phyloP scores from a whole-genome alignment of 1,139 yeast species.

The Protomyces macrosporus region DNA sequence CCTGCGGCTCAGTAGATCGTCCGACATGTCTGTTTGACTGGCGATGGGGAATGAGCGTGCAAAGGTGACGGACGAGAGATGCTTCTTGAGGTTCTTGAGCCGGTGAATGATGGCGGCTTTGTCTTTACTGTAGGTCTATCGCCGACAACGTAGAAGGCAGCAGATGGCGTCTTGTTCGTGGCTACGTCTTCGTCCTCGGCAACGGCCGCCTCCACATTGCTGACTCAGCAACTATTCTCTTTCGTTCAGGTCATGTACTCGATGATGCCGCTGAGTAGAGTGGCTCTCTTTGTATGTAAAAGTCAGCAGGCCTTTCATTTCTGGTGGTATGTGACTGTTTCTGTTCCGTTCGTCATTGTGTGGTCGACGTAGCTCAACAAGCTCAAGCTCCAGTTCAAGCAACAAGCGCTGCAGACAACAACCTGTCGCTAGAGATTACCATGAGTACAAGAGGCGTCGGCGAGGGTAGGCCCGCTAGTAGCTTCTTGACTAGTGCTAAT shows the following conservation, averaged over 20 bases:
- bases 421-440: background rate
- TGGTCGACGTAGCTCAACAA: no score
- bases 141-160: no score
- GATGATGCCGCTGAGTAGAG: no score
- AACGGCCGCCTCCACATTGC: background rate
- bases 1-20: background rate
- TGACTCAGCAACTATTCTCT: background rate
- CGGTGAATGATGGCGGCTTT: background rate
- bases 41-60: background rate
- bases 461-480: background rate
- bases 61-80: background rate
- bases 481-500: background rate
- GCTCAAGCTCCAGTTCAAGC: no score
- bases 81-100: background rate
- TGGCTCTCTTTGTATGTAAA: no score
- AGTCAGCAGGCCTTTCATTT: no score
- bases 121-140: no score
- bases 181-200: no score
- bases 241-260: no score
- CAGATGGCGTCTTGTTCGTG: no score
- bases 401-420: background rate
- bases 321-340: no score
- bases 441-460: background rate
- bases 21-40: slow-evolving; percentile 4
- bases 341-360: no score